Evolutionary conservation across 345 rosid species (phyloP).

Genomic region (Boechera divaricarpa): DNA sequence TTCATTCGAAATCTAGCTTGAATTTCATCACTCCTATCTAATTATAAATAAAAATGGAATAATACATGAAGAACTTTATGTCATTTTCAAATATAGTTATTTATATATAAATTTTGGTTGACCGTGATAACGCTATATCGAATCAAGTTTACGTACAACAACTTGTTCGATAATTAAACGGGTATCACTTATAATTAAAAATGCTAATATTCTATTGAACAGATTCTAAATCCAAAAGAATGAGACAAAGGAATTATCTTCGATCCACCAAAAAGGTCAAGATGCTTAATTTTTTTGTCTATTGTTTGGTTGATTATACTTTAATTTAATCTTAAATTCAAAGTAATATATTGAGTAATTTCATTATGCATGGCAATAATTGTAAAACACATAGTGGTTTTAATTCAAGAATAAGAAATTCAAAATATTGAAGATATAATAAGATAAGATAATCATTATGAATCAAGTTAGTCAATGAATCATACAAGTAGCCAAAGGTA

Average conservation of each 20-base stretch:
- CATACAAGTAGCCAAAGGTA: slow-evolving; percentile 31
- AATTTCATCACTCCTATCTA: slow-evolving; percentile 4
- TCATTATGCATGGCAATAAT: slow-evolving; percentile 31
- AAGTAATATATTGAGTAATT: slow-evolving; percentile 17
- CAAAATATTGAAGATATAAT: slow-evolving; percentile 6
- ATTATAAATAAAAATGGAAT: slow-evolving; percentile 9
- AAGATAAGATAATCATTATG: slow-evolving; percentile 16
- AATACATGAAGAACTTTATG: neutral
- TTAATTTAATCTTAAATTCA: slow-evolving; percentile 22
- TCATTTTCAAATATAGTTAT: slow-evolving; percentile 34
- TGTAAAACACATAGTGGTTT: slow-evolving; percentile 17
- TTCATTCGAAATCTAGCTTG: slow-evolving; percentile 32
- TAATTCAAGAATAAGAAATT: slow-evolving; percentile 10
- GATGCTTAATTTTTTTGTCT: slow-evolving; percentile 16
- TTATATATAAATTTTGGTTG: slow-evolving; percentile 25
- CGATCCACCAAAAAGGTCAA: slow-evolving; percentile 44
- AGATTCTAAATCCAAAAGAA: slow-evolving; percentile 45
- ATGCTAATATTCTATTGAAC: slow-evolving; percentile 27
- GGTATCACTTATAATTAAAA: neutral
- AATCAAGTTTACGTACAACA: slow-evolving; percentile 41
- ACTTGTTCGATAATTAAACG: slow-evolving; percentile 36
- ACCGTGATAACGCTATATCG: slow-evolving; percentile 37
- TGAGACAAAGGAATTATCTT: slow-evolving; percentile 46
- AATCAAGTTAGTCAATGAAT: slow-evolving; percentile 32
- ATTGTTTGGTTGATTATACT: slow-evolving; percentile 26